A percentile compares a stretch with the other conserved stretches of the same genome.
phyloP scores from a whole-genome alignment of 164 flowering plant species.

The Chloranthus sessilifolius region DNA sequence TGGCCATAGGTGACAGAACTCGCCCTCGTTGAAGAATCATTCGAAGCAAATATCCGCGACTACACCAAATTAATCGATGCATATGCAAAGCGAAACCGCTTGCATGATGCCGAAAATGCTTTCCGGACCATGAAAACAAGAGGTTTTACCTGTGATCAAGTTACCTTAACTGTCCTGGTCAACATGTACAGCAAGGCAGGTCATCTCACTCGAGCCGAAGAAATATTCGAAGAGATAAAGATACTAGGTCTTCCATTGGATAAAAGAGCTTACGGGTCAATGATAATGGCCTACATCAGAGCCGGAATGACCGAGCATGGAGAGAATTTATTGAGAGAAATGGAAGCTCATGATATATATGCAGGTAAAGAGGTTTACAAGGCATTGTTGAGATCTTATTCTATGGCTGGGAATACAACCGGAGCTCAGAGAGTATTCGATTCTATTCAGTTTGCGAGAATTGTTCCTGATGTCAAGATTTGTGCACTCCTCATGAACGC shows the following conservation, averaged over 20 bases:
- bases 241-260: conserved; percentile 67
- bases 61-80: conserved; percentile 75
- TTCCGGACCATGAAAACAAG: conserved; percentile 47
- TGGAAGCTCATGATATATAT: conserved; percentile 56
- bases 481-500: conserved; percentile 88
- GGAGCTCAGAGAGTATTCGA: conserved; percentile 85
- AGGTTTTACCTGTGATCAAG: conserved; percentile 76
- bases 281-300: conserved; percentile 86
- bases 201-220: conserved; percentile 50
- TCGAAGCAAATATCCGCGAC: conserved; percentile 81
- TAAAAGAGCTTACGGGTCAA: conserved; percentile 74
- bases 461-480: conserved; percentile 58
- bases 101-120: conserved; percentile 57
- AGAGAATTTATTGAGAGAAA: conserved; percentile 61
- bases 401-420: conserved; percentile 50
- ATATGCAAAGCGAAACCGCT: conserved; percentile 52
- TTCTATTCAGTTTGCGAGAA: conserved; percentile 68
- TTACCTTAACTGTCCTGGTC: conserved; percentile 63
- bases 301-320: conserved; percentile 57
- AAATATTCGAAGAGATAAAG: conserved; percentile 64
- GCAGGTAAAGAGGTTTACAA: conserved; percentile 83
- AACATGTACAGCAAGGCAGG: conserved; percentile 89
- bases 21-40: conserved; percentile 70
- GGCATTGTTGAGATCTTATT: conserved; percentile 83
- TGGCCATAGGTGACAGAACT: conserved; percentile 68